phyloP scores from a whole-genome alignment of 1,139 yeast genomes.

The Candida sanyaensis region DNA sequence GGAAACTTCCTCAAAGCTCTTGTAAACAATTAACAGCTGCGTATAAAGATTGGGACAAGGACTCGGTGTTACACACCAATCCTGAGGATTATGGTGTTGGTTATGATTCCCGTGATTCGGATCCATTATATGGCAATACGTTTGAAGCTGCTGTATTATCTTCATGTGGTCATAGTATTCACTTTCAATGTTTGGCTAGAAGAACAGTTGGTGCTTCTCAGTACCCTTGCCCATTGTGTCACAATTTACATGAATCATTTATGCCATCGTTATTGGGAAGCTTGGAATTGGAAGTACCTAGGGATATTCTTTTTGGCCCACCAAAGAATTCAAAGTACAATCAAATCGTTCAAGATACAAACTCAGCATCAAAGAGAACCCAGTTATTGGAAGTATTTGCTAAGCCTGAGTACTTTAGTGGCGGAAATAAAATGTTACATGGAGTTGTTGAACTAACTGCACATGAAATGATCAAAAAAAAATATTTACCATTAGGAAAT shows the following conservation, averaged over 20 bases:
- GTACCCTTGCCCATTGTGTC: constrained; percentile 66
- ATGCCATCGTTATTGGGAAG: constrained; percentile 43
- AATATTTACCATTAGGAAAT: constrained; percentile 2
- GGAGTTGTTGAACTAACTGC: too few relatives aligned
- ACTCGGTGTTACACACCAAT: constrained; percentile 13
- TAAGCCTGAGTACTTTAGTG: constrained; percentile 1
- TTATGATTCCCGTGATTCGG: constrained; percentile 11
- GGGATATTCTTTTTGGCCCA: constrained; percentile 13
- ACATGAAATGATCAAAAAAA: not conserved
- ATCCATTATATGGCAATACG: not conserved
- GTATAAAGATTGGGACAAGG: constrained; percentile 25
- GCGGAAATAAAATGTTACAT: not conserved
- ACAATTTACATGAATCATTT: constrained; percentile 47
- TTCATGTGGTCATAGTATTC: constrained; percentile 75
- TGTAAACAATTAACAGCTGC: constrained; percentile 18
- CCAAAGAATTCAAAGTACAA: constrained; percentile 21
- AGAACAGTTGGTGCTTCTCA: constrained; percentile 29
- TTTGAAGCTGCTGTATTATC: constrained; percentile 39
- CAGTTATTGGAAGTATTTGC: not conserved
- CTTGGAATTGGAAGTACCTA: constrained; percentile 17
- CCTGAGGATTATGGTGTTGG: constrained; percentile 29
- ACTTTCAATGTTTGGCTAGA: constrained; percentile 51
- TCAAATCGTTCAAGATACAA: constrained; percentile 16
- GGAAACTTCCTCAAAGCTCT: constrained; percentile 44
- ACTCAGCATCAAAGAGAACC: not conserved